Evolutionary conservation across 768 basidiomycete species (phyloP).

Genomic region (Dioszegia crocea): DNA sequence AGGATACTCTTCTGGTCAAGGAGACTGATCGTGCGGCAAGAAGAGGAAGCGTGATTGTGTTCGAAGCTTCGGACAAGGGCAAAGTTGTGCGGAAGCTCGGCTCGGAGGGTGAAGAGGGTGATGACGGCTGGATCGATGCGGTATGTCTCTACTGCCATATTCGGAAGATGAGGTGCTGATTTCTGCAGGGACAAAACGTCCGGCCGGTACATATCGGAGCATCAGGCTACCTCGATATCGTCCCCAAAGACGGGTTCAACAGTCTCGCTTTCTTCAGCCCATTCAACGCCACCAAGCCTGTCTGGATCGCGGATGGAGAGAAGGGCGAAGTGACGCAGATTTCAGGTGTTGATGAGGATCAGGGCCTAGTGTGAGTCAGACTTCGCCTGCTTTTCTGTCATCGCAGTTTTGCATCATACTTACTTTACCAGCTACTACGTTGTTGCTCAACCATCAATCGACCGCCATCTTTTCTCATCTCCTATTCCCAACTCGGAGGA

Average conservation of each 20-base stretch:
- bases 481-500: constrained; percentile 61
- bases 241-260: constrained; percentile 81
- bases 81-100: constrained; percentile 72
- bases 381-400: neutral
- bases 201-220: constrained; percentile 48
- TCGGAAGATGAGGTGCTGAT: constrained; percentile 40
- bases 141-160: constrained; percentile 53
- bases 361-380: constrained; percentile 65
- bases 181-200: constrained; percentile 48
- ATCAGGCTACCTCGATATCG: constrained; percentile 81
- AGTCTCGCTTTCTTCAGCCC: constrained; percentile 91
- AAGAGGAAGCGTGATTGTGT: constrained; percentile 72
- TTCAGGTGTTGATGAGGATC: constrained; percentile 64
- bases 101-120: constrained; percentile 75
- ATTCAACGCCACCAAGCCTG: constrained; percentile 63
- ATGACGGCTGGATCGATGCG: constrained; percentile 90
- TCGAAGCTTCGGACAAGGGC: constrained; percentile 55
- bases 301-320: constrained; percentile 75
- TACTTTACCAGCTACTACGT: constrained; percentile 85
- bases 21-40: constrained; percentile 82
- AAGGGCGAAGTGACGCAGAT: constrained; percentile 83
- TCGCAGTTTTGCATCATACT: neutral
- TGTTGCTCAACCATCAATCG: constrained; percentile 74
- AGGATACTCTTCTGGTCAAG: constrained; percentile 69
- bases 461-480: constrained; percentile 78